Evolutionary conservation across 768 basidiomycete species (phyloP).

Genomic region (Boletus fagicola): DNA sequence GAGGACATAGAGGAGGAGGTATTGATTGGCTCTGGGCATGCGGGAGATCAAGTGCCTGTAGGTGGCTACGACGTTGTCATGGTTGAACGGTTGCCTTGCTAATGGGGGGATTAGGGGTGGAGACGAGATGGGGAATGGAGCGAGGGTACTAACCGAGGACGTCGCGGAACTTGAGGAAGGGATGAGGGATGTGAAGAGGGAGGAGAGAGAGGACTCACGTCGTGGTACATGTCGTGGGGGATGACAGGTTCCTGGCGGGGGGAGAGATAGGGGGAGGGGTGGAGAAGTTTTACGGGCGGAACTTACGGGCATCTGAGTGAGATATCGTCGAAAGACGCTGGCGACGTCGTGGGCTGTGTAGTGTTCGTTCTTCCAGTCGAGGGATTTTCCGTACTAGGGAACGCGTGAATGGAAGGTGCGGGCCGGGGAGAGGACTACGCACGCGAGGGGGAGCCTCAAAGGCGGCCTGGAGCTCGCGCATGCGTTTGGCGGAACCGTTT

Average conservation of each 20-base stretch:
- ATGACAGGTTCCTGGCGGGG: constrained; percentile 84
- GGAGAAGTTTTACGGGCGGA: constrained; percentile 1
- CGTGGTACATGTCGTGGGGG: constrained; percentile 84
- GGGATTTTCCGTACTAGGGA: constrained; percentile 82
- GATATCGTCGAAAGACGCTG: constrained; percentile 91
- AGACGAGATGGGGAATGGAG: neutral
- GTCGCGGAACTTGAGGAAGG: constrained; percentile 64
- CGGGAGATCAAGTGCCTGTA: constrained; percentile 83
- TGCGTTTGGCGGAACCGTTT: constrained; percentile 91
- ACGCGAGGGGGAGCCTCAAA: constrained; percentile 91
- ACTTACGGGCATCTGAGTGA: constrained; percentile 95
- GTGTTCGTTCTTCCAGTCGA: constrained; percentile 84
- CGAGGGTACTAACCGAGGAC: constrained; percentile 55
- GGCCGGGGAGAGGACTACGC: constrained; percentile 18
- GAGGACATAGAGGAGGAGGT: constrained; percentile 94
- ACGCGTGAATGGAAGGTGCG: constrained; percentile 5
- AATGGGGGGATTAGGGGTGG: constrained; percentile 18
- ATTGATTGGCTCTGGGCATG: constrained; percentile 88
- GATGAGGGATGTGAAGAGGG: constrained; percentile 8
- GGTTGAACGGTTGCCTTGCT: constrained; percentile 69
- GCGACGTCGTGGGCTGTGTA: constrained; percentile 98
- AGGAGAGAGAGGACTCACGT: constrained; percentile 49
- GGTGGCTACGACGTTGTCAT: constrained; percentile 68
- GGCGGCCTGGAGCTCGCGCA: constrained; percentile 88
- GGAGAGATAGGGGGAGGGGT: constrained; percentile 6